Evolutionary conservation across 2,329 filamentous ascomycete species (phyloP), one percentile per base, ranked within the genome.

Genomic region (Thelonectria discophora): DNA sequence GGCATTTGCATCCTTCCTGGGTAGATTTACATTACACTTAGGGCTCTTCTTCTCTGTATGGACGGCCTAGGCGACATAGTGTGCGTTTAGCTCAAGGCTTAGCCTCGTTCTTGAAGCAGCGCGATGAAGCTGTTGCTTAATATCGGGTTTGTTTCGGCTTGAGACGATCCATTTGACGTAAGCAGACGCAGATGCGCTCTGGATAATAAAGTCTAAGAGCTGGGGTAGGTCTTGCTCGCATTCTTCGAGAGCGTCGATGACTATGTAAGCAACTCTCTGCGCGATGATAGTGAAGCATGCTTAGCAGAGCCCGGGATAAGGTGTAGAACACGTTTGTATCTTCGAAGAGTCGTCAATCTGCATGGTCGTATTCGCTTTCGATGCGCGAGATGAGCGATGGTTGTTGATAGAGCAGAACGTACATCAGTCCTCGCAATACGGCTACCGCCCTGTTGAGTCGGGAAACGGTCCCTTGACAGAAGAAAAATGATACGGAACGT

Each of bases 1-100:
- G 90, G 90, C 11, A 78, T 90, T 18, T 92, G 92, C 76, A 88
- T 89, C 65, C 75, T 92, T 2, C 49, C 87, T 20, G 88, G 91
- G 75, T 88, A 92, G 72, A 91, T 92, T 59, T 90, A 90, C 24
- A 54, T 64, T 37, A 63, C 62, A 17, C 65, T 61, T 55, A 62
- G 17, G 52, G 88, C 92, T 12, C 89, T 86, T 7, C 32, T 88
- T 13, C 32, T 37, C 24, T 39, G n/a, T 20, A 37, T 43, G 30
- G 21, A 56, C 32, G 20, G 54, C 45, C n/a, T 43, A n/a, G 12
- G 17, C 13, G 13, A 56, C 34, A 42, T 45, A 13, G 37, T 21
- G 9, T 37, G 20, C 46, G 15, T 50, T 56, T 13, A 50, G 46
- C 42, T 56, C 37, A 8, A 81, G 75, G 40, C 65, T 64, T 0